Evolutionary conservation across 1,284 basidiomycete species (phyloP).

Genomic region (Cryptococcus amylolentus): DNA sequence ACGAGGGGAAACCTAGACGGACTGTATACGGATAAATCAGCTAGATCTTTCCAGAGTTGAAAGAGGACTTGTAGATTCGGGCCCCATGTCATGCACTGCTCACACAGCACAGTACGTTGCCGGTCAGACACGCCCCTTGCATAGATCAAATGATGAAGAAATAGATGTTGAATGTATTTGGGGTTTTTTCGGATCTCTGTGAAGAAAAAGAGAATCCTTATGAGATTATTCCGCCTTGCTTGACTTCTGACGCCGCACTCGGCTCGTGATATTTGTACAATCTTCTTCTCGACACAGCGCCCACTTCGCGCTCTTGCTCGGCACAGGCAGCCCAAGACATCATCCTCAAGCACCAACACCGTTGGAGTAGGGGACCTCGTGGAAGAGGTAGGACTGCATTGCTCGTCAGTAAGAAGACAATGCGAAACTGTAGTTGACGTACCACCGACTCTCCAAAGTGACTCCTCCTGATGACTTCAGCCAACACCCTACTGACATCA

Average conservation of each 20-base stretch:
- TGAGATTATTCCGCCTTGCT: no score
- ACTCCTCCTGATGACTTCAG: constrained; percentile 89
- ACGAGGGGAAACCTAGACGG: constrained; percentile 11
- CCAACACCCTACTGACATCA: constrained; percentile 90
- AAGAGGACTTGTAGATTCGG: no score
- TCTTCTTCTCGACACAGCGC: background rate
- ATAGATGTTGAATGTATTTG: no score
- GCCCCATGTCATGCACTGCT: no score
- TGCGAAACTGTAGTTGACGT: constrained; percentile 19
- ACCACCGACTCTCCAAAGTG: constrained; percentile 52
- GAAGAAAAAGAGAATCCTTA: no score
- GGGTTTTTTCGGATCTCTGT: no score
- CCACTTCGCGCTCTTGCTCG: background rate
- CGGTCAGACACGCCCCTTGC: no score
- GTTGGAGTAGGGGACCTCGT: constrained; percentile 49
- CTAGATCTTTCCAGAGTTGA: no score
- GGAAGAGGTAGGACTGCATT: constrained; percentile 50
- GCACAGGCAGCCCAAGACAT: background rate
- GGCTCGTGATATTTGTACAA: background rate
- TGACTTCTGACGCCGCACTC: no score
- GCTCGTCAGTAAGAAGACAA: background rate
- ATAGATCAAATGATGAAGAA: no score
- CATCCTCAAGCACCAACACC: constrained; percentile 8
- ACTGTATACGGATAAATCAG: constrained; percentile 8
- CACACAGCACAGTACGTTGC: no score